These are phyloP conservation scores for Nothophoma quercina DNA, from an alignment of 2,329 filamentous ascomycete species.

Conservation along the genomic window DNA sequence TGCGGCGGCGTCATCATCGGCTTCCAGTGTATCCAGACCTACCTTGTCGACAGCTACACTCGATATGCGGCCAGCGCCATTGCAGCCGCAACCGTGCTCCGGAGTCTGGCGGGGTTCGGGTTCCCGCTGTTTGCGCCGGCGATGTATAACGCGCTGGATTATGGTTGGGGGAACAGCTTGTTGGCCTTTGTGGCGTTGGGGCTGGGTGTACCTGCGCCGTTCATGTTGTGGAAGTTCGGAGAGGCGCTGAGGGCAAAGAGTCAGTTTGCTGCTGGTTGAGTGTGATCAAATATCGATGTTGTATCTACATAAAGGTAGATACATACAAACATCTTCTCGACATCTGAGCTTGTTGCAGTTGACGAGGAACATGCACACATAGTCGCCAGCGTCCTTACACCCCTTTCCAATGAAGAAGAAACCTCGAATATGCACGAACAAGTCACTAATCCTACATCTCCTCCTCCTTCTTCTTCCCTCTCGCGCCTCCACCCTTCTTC, in stretches of 20 bases:
- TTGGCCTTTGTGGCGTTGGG: constrained; percentile 47
- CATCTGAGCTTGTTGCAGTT: too few relatives aligned
- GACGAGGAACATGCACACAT: too few relatives aligned
- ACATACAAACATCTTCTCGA: too few relatives aligned
- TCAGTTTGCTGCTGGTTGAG: constrained; percentile 56
- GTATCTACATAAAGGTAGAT: too few relatives aligned
- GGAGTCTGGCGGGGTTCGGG: constrained; percentile 54
- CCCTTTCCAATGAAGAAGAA: too few relatives aligned
- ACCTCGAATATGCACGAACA: too few relatives aligned
- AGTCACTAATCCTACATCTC: too few relatives aligned
- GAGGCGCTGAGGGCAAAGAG: constrained; percentile 56
- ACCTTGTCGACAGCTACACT: constrained; percentile 57
- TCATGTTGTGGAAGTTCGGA: constrained; percentile 61
- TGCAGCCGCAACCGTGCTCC: constrained; percentile 54
- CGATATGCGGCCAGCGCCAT: constrained; percentile 56
- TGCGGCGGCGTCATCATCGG: constrained; percentile 56
- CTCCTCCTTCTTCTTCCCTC: too few relatives aligned
- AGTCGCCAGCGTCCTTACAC: too few relatives aligned
- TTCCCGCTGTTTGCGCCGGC: constrained; percentile 55
- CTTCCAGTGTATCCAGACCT: constrained; percentile 55
- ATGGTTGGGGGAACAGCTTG: constrained; percentile 53
- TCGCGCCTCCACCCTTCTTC: too few relatives aligned
- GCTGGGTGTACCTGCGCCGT: constrained; percentile 56
- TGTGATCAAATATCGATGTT: too few relatives aligned
- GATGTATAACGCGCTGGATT: constrained; percentile 50